Conservation (phyloP, 352 stramenopile genomes). For the Globisporangium carolinianum region DNA sequence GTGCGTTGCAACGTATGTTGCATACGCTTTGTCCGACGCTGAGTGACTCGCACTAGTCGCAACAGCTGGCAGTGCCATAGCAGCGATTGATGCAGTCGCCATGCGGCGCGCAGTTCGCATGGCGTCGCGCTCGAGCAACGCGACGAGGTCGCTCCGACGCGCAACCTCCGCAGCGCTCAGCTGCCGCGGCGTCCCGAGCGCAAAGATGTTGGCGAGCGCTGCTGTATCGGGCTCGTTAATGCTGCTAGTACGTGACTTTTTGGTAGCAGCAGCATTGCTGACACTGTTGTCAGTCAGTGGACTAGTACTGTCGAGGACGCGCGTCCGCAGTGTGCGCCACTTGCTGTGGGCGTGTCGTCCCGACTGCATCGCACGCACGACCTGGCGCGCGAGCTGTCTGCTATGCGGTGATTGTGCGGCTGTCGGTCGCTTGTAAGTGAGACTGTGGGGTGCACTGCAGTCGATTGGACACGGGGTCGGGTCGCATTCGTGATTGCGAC, state of each 20-base stretch:
- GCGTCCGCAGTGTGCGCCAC: constrained; percentile 11
- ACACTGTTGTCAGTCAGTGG: constrained; percentile 1
- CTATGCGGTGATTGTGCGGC: background rate
- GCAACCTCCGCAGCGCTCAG: constrained; percentile 36
- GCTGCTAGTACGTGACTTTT: constrained; percentile 2
- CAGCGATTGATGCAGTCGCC: constrained; percentile 24
- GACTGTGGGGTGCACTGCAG: constrained; percentile 12
- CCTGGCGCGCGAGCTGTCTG: constrained; percentile 8
- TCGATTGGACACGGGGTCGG: constrained; percentile 11
- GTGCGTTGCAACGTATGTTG: constrained; percentile 31
- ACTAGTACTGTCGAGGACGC: constrained; percentile 3
- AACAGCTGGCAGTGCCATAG: constrained; percentile 17
- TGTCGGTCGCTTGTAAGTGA: constrained; percentile 7
- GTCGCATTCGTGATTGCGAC: constrained; percentile 11
- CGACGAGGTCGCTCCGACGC: constrained; percentile 41
- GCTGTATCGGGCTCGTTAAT: constrained; percentile 18
- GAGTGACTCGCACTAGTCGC: constrained; percentile 6
- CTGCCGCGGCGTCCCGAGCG: constrained; percentile 47
- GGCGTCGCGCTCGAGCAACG: constrained; percentile 35
- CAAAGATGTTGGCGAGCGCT: constrained; percentile 51
- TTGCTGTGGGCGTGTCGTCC: constrained; percentile 7
- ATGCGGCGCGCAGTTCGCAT: constrained; percentile 17
- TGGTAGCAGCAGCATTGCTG: background rate
- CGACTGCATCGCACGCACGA: constrained; percentile 9
- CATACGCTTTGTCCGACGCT: constrained; percentile 21